phyloP scores from a whole-genome alignment of 2,329 filamentous ascomycete species.

The Colletotrichum graminicola region DNA sequence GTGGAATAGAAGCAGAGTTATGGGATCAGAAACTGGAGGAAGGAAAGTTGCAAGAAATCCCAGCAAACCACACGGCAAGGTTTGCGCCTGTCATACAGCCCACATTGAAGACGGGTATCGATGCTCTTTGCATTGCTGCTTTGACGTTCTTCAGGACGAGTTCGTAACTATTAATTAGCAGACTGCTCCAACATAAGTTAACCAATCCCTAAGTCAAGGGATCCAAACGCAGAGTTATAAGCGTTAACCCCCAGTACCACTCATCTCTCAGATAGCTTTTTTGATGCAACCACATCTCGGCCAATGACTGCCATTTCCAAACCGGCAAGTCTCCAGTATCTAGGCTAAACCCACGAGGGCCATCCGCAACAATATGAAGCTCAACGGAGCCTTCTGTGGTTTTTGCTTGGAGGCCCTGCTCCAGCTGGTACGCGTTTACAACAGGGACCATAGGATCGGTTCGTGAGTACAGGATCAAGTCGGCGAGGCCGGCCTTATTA shows the following conservation, averaged over 20 bases:
- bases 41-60: slow-evolving; percentile 43
- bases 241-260: rapidly evolving
- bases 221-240: too few species aligned
- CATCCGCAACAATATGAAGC: slow-evolving; percentile 44
- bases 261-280: background rate
- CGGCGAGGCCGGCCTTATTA: slow-evolving; percentile 37
- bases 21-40: slow-evolving; percentile 43
- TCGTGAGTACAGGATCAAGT: slow-evolving; percentile 44
- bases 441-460: slow-evolving; percentile 44
- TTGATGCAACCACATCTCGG: slow-evolving; percentile 43
- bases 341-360: slow-evolving; percentile 44
- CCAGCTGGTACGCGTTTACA: slow-evolving; percentile 44
- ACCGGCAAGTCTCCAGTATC: slow-evolving; percentile 43
- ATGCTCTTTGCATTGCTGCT: slow-evolving; percentile 43
- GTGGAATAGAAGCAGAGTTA: slow-evolving; percentile 32
- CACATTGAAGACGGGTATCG: slow-evolving; percentile 44
- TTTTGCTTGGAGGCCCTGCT: slow-evolving; percentile 39
- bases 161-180: background rate
- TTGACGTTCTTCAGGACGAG: slow-evolving; percentile 39
- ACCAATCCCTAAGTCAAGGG: background rate
- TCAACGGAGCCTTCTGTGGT: slow-evolving; percentile 40
- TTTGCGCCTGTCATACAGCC: slow-evolving; percentile 47
- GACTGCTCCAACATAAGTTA: background rate
- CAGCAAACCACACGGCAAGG: slow-evolving; percentile 45
- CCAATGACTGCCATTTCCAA: slow-evolving; percentile 41